These are phyloP conservation scores for Piedraia hortae DNA, from an alignment of 2,329 filamentous ascomycete genomes.

Conservation along the genomic window DNA sequence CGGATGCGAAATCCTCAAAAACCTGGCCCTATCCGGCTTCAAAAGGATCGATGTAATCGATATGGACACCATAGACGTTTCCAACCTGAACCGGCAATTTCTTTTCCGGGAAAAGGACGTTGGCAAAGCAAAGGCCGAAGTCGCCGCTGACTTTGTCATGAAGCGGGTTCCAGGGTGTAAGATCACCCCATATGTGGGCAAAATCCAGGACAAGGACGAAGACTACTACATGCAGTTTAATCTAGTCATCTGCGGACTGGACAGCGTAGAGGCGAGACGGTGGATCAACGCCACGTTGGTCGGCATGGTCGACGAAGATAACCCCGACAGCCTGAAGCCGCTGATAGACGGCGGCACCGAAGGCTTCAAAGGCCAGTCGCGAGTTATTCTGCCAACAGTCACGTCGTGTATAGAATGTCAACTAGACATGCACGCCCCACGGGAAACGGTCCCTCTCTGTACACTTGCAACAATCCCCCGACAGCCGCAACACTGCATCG, in stretches of 20 bases:
- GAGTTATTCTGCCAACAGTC: constrained; percentile 74
- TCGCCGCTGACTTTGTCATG: constrained; percentile 78
- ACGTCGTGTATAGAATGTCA: constrained; percentile 96
- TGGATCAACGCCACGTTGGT: constrained; percentile 96
- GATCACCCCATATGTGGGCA: constrained; percentile 81
- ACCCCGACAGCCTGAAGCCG: constrained; percentile 69
- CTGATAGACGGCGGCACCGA: constrained; percentile 92
- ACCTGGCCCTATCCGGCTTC: constrained; percentile 83
- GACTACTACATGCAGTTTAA: constrained; percentile 95
- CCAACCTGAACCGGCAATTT: constrained; percentile 92
- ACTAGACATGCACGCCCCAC: constrained; percentile 92
- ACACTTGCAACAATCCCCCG: constrained; percentile 89
- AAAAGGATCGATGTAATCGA: constrained; percentile 96
- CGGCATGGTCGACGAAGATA: constrained; percentile 60
- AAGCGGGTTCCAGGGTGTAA: constrained; percentile 66
- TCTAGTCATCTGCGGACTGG: constrained; percentile 73
- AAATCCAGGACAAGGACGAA: constrained; percentile 90
- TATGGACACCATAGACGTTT: constrained; percentile 98
- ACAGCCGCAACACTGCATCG: constrained; percentile 91
- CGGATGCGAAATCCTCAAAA: constrained; percentile 90
- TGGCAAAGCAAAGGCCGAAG: constrained; percentile 76
- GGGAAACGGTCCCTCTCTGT: constrained; percentile 85
- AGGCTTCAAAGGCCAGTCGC: constrained; percentile 89
- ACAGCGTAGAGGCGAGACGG: constrained; percentile 88
- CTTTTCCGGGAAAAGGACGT: constrained; percentile 81